Percentiles rank a stretch among this genome's conserved stretches.
phyloP scores from a whole-genome alignment of 257 asterid genomes.

The Lithospermum erythrorhizon region DNA sequence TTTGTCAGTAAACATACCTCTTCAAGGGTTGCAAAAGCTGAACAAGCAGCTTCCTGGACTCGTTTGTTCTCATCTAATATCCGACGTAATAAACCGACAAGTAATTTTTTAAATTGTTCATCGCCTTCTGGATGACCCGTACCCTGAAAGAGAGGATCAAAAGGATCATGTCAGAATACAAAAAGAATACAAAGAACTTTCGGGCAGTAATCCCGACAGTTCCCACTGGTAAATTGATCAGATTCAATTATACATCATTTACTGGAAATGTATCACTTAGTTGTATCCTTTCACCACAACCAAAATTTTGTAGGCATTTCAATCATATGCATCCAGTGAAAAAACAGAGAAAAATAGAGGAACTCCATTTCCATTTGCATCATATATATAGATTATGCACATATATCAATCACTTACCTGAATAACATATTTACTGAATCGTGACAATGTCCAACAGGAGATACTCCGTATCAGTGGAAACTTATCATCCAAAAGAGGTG shows the following conservation, averaged over 20 bases:
- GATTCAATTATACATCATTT: not conserved
- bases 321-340: no score
- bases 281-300: not conserved
- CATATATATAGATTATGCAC: not conserved
- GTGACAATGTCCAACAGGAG: conserved; percentile 96
- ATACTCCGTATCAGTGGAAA: conserved; percentile 94
- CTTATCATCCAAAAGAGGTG: conserved; percentile 88
- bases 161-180: no score
- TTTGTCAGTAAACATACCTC: conserved; percentile 39
- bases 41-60: conserved; percentile 99
- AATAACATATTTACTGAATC: conserved; percentile 90
- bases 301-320: no score
- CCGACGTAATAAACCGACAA: conserved; percentile 73
- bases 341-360: not conserved
- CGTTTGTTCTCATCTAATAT: conserved; percentile 92
- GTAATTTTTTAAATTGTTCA: conserved; percentile 70
- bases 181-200: no score
- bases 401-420: conserved; percentile 43
- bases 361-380: not conserved
- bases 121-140: conserved; percentile 54
- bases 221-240: no score
- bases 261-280: not conserved
- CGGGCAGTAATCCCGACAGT: no score
- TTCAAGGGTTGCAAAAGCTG: conserved; percentile 98
- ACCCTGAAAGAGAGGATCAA: conserved; percentile 28